Conservation (phyloP, 345 rosid species). For the Mangifera indica region DNA sequence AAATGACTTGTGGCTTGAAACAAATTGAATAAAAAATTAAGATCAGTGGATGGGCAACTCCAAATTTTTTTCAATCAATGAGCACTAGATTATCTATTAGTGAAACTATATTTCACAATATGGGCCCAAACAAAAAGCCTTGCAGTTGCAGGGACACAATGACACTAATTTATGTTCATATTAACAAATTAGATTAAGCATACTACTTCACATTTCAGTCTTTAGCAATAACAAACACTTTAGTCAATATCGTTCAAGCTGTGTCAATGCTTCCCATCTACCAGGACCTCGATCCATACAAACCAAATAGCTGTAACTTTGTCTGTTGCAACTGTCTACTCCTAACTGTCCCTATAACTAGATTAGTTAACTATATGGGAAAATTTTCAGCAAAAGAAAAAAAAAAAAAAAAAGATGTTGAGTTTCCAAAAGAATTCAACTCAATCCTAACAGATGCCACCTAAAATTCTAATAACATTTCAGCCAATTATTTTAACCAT, state of each 20-base stretch:
- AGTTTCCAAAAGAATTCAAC: neutral
- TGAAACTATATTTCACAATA: constrained; percentile 1
- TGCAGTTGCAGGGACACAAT: neutral
- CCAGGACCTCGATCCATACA: neutral
- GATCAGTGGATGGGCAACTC: neutral
- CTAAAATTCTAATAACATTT: neutral
- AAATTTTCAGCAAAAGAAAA: neutral
- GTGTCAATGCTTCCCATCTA: neutral
- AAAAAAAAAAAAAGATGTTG: neutral
- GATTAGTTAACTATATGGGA: neutral
- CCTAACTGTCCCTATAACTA: neutral
- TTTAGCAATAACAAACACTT: constrained; percentile 1
- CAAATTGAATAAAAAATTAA: neutral
- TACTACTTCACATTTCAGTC: neutral
- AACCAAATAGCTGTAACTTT: neutral
- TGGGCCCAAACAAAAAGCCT: neutral
- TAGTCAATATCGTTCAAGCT: neutral
- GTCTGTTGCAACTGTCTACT: neutral
- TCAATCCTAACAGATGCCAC: neutral
- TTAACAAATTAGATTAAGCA: neutral
- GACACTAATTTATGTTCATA: neutral
- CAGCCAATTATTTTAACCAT: neutral
- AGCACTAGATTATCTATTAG: neutral
- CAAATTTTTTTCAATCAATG: neutral
- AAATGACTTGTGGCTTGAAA: neutral